Base-by-base conservation (phyloP, 1,284 basidiomycete species). In the Flammula alnicola region DNA sequence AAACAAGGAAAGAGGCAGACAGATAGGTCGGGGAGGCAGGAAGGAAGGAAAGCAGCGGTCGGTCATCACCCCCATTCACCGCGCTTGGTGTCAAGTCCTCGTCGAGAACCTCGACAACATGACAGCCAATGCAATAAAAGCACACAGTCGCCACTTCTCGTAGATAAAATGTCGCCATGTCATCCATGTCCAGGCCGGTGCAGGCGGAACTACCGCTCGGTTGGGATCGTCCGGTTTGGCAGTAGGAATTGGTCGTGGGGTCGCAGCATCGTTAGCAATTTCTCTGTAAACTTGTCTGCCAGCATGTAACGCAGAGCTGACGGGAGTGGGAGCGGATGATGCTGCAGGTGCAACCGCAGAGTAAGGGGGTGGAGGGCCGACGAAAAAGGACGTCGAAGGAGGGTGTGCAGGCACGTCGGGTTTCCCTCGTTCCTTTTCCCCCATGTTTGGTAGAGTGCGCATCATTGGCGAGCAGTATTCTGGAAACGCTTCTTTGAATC, bases 391-490 rank as follows among this genome's bases (percentile, higher is more conserved):
- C 30, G 47, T 51, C 31, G 40, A 25, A 19, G 33, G 17, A 8
- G 37, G 23, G 23, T 35, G 50, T 27, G 38, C 42, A 19, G 55
- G 51, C 10, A 52, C 36, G 14, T 78, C 75, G 4, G 76, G 59
- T 41, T 73, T 75, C 5, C 84, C 86, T 43, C 78, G 77, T 60
- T 88, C 87, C 59, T 77, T 82, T 67, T 88, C 78, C 26, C 88
- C 93, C 93, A 95, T 95, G 70, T 95, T 95, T 1, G 93, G 93
- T 16, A 93, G 70, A 62, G 92, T 85, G 44, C 78, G 84, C 63
- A 82, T 78, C 22, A 73, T 68, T 10, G 83, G 76, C 26, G 79
- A 78, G 62, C 86, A 89, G 61, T 88, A 89, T 88, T 91, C 89
- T 19, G 91, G 86, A 66, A 95, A 94, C 26, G 87, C 85, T 38